Evolutionary conservation across 2,329 filamentous ascomycete species (phyloP).

Genomic region (Aspergillus clavatus): DNA sequence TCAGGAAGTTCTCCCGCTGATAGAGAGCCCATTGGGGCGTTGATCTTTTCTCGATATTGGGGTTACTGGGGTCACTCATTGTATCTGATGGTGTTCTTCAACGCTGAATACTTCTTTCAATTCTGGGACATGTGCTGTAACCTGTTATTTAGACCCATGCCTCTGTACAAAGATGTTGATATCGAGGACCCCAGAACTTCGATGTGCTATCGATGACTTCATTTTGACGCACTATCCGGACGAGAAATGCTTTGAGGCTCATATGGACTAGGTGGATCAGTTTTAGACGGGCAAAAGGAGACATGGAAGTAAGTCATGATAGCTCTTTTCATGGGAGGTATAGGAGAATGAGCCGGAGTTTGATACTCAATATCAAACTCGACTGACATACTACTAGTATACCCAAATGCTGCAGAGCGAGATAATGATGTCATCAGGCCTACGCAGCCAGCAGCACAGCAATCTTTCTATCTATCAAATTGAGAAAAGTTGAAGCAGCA

Average conservation of each 20-base stretch:
- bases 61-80: conserved; percentile 47
- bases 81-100: not conserved
- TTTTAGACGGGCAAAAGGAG: not conserved
- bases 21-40: conserved; percentile 54
- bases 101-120: too few relatives aligned
- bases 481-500: too few relatives aligned
- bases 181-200: too few relatives aligned
- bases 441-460: too few relatives aligned
- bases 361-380: too few relatives aligned
- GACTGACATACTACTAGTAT: too few relatives aligned
- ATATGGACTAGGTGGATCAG: not conserved
- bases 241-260: conserved; percentile 6
- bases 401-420: too few relatives aligned
- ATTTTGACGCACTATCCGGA: conserved; percentile 22
- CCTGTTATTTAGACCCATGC: not conserved
- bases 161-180: not conserved
- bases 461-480: too few relatives aligned
- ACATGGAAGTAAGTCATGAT: conserved; percentile 3
- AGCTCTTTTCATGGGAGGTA: too few relatives aligned
- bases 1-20: conserved; percentile 54
- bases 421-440: too few relatives aligned
- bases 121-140: too few relatives aligned
- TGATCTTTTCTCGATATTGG: conserved; percentile 46
- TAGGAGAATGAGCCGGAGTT: too few relatives aligned
- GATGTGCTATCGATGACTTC: conserved; percentile 25